A percentile compares a stretch with the other conserved stretches of the same genome.
These are phyloP conservation scores for Wickerhamiella australiensis DNA, from an alignment of 805 yeast genomes.

Conservation along the genomic window DNA sequence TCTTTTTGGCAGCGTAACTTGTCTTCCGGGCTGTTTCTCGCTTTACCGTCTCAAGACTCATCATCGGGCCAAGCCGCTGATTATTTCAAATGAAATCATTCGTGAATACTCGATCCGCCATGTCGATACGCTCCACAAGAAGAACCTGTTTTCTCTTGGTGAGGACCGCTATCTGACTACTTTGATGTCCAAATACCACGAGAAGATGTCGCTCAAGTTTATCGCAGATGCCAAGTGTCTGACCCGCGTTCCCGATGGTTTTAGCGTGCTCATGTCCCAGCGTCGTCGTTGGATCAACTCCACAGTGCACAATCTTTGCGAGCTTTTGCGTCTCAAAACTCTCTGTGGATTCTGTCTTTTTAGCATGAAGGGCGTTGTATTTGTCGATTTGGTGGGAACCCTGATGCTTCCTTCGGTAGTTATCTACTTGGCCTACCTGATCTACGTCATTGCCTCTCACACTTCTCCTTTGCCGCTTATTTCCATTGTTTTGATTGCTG, in stretches of 20 bases:
- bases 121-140: conserved; percentile 47
- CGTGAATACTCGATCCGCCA: conserved; percentile 44
- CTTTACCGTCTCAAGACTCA: conserved; percentile 39
- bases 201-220: conserved; percentile 42
- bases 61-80: conserved; percentile 43
- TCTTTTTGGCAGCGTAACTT: conserved; percentile 50
- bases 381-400: conserved; percentile 47
- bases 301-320: conserved; percentile 50
- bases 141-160: conserved; percentile 49
- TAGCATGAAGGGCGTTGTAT: conserved; percentile 48
- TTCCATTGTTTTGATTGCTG: conserved; percentile 44
- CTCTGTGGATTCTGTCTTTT: conserved; percentile 53
- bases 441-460: conserved; percentile 38
- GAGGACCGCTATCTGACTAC: conserved; percentile 51
- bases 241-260: conserved; percentile 46
- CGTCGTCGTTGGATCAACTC: conserved; percentile 61
- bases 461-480: conserved; percentile 41
- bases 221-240: conserved; percentile 47
- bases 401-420: conserved; percentile 49
- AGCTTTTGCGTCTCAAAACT: conserved; percentile 42
- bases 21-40: conserved; percentile 55
- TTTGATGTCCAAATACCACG: conserved; percentile 46
- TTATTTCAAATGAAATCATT: conserved; percentile 49
- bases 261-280: conserved; percentile 47
- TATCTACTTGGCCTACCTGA: conserved; percentile 40